Conservation (phyloP, 2,329 filamentous ascomycete species). For the Neonectria faginata region DNA sequence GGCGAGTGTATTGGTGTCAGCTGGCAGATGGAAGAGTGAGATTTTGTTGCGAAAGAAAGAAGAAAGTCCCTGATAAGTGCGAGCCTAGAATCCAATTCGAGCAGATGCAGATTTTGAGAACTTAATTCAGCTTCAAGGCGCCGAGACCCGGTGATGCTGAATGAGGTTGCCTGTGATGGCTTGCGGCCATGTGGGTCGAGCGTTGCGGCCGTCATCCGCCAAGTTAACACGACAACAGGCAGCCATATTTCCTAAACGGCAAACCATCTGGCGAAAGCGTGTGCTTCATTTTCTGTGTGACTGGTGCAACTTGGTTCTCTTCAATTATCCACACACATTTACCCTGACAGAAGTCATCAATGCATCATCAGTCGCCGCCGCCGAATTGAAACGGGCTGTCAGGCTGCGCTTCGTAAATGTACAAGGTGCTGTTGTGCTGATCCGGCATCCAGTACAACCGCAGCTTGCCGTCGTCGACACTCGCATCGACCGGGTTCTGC, state of each 20-base stretch:
- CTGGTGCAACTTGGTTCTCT: no score
- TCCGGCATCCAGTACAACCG: conserved; percentile 62
- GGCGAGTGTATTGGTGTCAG: not conserved
- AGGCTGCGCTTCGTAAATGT: conserved; percentile 58
- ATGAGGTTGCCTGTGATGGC: conserved; percentile 30
- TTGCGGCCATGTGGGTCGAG: conserved; percentile 15
- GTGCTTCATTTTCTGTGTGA: no score
- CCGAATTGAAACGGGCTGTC: conserved; percentile 38
- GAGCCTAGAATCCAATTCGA: not conserved
- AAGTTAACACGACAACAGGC: conserved; percentile 31
- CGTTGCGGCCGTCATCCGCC: conserved; percentile 6
- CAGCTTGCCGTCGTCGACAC: conserved; percentile 57
- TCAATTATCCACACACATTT: not conserved
- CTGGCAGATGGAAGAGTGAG: not conserved
- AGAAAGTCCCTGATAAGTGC: not conserved
- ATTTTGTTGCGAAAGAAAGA: not conserved
- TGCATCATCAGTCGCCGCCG: conserved; percentile 25
- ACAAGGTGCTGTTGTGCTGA: conserved; percentile 59
- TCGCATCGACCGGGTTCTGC: conserved; percentile 62
- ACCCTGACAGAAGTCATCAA: not conserved
- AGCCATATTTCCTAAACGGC: conserved; percentile 18
- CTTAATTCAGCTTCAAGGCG: conserved; percentile 27
- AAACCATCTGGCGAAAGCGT: not conserved
- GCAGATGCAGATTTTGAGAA: conserved; percentile 1
- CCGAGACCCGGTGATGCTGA: conserved; percentile 21